A percentile compares a stretch with the other conserved stretches of the same genome.
Conservation (phyloP, 177 flowering plant genomes). For the Vitis hybrid region DNA sequence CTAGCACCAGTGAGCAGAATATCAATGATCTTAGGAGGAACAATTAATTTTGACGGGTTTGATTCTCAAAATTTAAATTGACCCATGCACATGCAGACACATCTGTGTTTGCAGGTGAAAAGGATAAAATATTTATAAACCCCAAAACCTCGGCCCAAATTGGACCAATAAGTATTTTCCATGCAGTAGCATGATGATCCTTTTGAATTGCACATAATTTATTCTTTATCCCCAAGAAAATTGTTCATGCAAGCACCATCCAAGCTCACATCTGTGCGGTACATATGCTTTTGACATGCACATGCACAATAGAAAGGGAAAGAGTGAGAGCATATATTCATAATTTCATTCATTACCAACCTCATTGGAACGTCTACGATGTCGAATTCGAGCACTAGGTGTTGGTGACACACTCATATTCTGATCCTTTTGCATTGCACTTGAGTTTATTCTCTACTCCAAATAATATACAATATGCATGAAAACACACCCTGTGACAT, state of each 20-base stretch:
- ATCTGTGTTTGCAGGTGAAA: not conserved
- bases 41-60: not conserved
- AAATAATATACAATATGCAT: not conserved
- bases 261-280: no score
- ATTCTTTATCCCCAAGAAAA: no score
- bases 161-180: no score
- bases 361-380: constrained; percentile 69
- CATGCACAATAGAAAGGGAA: not conserved
- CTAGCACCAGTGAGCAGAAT: not conserved
- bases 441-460: not conserved
- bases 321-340: not conserved
- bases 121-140: not conserved
- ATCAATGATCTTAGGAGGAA: not conserved
- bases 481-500: not conserved
- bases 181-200: no score
- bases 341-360: constrained; percentile 28
- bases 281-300: no score
- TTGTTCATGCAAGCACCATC: no score
- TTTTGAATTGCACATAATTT: no score
- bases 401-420: constrained; percentile 30
- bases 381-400: constrained; percentile 48
- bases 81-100: no score
- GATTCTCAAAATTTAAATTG: not conserved
- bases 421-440: constrained; percentile 45
- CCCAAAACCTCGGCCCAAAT: not conserved